Percentiles rank a stretch among this genome's conserved stretches.
Conservation (phyloP, 768 basidiomycete genomes). For the Termitomyces heimii region DNA sequence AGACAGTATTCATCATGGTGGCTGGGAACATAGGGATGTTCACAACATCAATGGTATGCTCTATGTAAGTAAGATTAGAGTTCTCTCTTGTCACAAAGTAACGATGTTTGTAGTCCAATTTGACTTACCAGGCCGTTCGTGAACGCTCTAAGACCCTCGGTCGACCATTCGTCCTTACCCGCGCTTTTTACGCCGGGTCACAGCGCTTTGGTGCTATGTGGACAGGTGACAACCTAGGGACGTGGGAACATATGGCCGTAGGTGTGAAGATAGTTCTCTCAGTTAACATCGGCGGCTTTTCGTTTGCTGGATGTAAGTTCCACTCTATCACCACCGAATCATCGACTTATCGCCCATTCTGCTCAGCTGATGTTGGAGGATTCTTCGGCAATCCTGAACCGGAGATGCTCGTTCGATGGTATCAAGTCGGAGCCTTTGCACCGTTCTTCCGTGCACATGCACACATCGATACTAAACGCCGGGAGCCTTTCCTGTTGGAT, state of each 20-base stretch:
- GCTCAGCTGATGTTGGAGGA: conserved; percentile 90
- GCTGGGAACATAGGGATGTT: conserved; percentile 97
- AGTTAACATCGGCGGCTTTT: conserved; percentile 85
- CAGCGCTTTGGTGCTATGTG: conserved; percentile 97
- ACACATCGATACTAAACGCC: conserved; percentile 95
- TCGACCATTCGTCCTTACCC: conserved; percentile 93
- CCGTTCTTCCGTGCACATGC: conserved; percentile 99
- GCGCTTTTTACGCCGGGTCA: conserved; percentile 92
- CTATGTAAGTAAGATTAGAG: conserved; percentile 42
- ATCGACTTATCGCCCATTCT: neutral
- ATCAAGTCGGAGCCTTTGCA: conserved; percentile 89
- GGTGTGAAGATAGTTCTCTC: conserved; percentile 92
- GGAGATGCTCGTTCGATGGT: conserved; percentile 97
- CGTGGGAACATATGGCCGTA: conserved; percentile 96
- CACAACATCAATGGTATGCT: conserved; percentile 99
- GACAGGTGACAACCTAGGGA: conserved; percentile 97
- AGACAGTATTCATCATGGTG: conserved; percentile 76
- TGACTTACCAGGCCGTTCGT: conserved; percentile 75
- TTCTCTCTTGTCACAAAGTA: neutral
- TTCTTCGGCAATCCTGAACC: conserved; percentile 97
- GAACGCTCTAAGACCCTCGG: conserved; percentile 68
- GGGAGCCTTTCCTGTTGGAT: conserved; percentile 90
- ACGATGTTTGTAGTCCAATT: conserved; percentile 57
- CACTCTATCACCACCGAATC: neutral
- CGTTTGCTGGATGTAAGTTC: conserved; percentile 81